Percentiles rank a stretch among this genome's conserved stretches.
These are phyloP conservation scores for Naematelia encephala DNA, from an alignment of 768 basidiomycete genomes.

Conservation along the genomic window DNA sequence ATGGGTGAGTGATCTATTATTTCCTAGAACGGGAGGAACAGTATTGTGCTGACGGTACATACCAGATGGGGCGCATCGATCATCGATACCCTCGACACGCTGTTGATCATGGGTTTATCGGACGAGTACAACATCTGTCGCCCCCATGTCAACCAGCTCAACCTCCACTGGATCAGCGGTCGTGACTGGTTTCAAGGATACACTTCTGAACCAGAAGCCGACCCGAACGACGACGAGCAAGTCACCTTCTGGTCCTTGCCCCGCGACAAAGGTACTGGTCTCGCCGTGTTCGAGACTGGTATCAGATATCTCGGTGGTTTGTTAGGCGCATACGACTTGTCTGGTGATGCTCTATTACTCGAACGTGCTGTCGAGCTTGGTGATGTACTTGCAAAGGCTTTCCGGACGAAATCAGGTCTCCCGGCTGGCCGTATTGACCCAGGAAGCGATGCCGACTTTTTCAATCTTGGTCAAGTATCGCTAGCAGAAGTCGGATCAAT, in stretches of 20 bases:
- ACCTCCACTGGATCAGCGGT: constrained; percentile 45
- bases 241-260: constrained; percentile 8
- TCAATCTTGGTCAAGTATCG: constrained; percentile 28
- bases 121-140: constrained; percentile 49
- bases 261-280: constrained; percentile 16
- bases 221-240: constrained; percentile 2
- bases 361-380: constrained; percentile 53
- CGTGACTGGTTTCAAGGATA: constrained; percentile 41
- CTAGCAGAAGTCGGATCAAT: constrained; percentile 52
- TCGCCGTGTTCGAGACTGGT: constrained; percentile 53
- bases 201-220: constrained; percentile 7
- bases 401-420: constrained; percentile 50
- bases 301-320: constrained; percentile 55
- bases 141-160: constrained; percentile 45
- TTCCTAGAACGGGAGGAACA: not conserved
- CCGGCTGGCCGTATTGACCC: constrained; percentile 48
- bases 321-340: constrained; percentile 53
- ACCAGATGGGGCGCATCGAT: constrained; percentile 49
- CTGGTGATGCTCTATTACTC: constrained; percentile 52
- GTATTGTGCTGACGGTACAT: not conserved
- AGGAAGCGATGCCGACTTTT: constrained; percentile 27
- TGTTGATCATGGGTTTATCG: constrained; percentile 45
- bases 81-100: constrained; percentile 47
- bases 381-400: constrained; percentile 48
- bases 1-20: constrained; percentile 30